Evolutionary conservation across 129 eudicot genomes (phyloP), one percentile per base, ranked within the genome.

Genomic region (Gnaphalium uliginosum): DNA sequence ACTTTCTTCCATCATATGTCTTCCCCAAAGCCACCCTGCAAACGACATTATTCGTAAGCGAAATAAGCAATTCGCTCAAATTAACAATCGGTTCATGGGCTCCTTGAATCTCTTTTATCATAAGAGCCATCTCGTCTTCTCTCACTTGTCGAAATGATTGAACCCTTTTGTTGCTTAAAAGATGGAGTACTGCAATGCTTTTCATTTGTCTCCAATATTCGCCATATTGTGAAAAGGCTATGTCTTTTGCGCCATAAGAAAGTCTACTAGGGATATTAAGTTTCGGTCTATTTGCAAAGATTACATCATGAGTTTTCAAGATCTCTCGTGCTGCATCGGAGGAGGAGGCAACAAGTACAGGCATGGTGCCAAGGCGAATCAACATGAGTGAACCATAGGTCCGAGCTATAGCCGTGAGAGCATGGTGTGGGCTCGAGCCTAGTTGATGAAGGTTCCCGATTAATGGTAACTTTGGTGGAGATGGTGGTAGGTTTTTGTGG

Each of bases 381-480:
- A 78, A 39, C 84, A 81, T 83, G 26, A 81, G 26, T 1, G 82
- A 76, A 13, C 90, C 90, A 30, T 86, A 76, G 18, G 41, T 72
- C 29, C 54, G 67, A 14, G 83, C 73, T 69, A 82, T 48, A 43
- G 77, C 53, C 1, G 25, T 41, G 19, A 81, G 81, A n/a, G 81
- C 53, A 19, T 79, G 83, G 60, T 79, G 88, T 2, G 84, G 76
- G 41, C n/a, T 26, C 3, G 70, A 43, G 53, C 88, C 88, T 11
- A 87, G 74, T 58, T 81, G 84, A 62, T 81, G 88, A 11, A 87
- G 79, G 81, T 87, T 73, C 51, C 87, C 87, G 0, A 86, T 66
- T 3, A 83, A 24, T 63, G 90, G 90, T 5, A 86, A 71, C 54
- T 70, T 78, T 74, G 60, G 68, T 4, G 90, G 85, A 24, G 83